phyloP scores from a whole-genome alignment of 306 rosid genomes.

The Potentilla sterilis region DNA sequence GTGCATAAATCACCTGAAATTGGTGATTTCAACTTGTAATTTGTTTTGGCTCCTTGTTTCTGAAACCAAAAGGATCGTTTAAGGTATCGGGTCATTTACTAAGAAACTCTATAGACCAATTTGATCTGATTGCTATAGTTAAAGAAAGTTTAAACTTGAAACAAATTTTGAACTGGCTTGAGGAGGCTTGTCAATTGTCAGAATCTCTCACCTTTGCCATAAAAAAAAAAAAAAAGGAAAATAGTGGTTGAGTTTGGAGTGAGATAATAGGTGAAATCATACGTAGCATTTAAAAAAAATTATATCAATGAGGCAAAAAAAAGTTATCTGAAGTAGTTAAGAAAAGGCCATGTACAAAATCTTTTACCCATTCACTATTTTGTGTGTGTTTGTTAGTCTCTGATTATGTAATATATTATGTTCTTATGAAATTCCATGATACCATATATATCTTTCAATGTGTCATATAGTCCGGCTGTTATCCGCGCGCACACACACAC shows the following conservation, averaged over 20 bases:
- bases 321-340: background rate
- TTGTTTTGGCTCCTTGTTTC: background rate
- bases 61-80: background rate
- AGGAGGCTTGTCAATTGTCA: background rate
- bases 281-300: background rate
- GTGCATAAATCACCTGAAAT: background rate
- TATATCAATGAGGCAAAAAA: background rate
- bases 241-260: background rate
- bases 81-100: background rate
- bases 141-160: background rate
- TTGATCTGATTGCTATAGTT: background rate
- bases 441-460: slow-evolving; percentile 6
- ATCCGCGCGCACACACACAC: no score
- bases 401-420: background rate
- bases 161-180: background rate
- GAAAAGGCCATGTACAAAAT: background rate
- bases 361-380: background rate
- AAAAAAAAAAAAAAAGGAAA: no score
- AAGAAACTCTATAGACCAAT: background rate
- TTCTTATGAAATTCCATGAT: background rate
- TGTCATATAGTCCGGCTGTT: slow-evolving; percentile 17
- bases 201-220: background rate
- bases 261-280: background rate
- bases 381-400: background rate
- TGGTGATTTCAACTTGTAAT: background rate